Evolutionary conservation across 2,329 filamentous ascomycete species (phyloP).

Genomic region (Penicillium concentricum): DNA sequence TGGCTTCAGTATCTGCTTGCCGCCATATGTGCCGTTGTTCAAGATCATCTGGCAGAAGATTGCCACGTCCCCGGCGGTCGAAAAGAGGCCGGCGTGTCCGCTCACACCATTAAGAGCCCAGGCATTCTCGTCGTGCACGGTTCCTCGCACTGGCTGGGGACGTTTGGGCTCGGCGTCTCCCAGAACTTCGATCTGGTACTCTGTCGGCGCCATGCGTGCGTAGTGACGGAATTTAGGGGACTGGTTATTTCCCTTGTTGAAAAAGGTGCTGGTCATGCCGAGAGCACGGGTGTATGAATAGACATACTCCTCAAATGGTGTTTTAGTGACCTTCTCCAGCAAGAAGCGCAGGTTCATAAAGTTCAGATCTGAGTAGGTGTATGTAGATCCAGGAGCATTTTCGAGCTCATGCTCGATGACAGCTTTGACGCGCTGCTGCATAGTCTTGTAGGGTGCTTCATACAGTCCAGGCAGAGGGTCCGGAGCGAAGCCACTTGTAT

Average conservation of each 20-base stretch:
- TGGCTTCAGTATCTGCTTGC: slow-evolving; percentile 26
- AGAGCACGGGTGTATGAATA: background rate
- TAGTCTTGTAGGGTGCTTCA: background rate
- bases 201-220: slow-evolving; percentile 29
- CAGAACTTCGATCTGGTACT: slow-evolving; percentile 34
- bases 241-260: slow-evolving; percentile 1
- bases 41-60: slow-evolving; percentile 39
- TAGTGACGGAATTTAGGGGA: background rate
- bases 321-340: slow-evolving; percentile 30
- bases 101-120: slow-evolving; percentile 37
- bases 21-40: slow-evolving; percentile 39
- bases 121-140: slow-evolving; percentile 40
- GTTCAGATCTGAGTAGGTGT: slow-evolving; percentile 38
- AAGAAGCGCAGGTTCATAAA: slow-evolving; percentile 35
- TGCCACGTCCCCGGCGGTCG: slow-evolving; percentile 32
- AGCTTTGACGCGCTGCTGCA: background rate
- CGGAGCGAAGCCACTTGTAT: background rate
- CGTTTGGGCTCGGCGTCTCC: slow-evolving; percentile 32
- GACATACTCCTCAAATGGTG: slow-evolving; percentile 27
- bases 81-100: slow-evolving; percentile 40
- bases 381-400: slow-evolving; percentile 28
- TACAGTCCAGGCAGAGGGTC: background rate
- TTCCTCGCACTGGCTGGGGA: slow-evolving; percentile 41
- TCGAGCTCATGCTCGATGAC: slow-evolving; percentile 17
- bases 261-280: background rate